These are phyloP conservation scores for Mycena metata DNA, from an alignment of 768 basidiomycete species.

Conservation along the genomic window DNA sequence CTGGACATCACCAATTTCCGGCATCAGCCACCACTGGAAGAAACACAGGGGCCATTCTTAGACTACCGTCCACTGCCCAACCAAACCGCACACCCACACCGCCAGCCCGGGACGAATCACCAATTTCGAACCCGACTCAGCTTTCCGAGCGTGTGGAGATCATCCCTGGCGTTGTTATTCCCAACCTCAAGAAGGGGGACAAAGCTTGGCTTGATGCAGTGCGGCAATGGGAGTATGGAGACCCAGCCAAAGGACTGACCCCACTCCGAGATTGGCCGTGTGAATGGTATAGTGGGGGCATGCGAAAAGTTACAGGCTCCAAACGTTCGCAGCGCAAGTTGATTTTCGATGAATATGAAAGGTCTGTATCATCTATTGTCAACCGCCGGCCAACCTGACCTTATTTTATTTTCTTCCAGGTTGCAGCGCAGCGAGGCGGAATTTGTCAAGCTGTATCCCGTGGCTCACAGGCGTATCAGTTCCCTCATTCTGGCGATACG, in stretches of 20 bases:
- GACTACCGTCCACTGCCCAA: background rate
- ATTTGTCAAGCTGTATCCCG: constrained; percentile 3
- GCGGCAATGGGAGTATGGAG: background rate
- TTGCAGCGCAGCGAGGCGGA: background rate
- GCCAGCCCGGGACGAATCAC: background rate
- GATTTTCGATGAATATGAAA: constrained; percentile 8
- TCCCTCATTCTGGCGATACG: constrained; percentile 1
- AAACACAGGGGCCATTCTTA: background rate
- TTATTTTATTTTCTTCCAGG: background rate
- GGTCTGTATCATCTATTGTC: background rate
- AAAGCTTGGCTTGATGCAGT: constrained; percentile 10
- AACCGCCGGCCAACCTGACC: background rate
- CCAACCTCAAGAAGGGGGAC: constrained; percentile 19
- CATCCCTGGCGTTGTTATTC: constrained; percentile 19
- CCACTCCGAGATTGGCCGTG: constrained; percentile 6
- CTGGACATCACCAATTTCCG: no score
- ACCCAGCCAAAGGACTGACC: background rate
- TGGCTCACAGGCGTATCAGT: background rate
- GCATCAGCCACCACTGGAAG: no score
- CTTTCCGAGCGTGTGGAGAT: background rate
- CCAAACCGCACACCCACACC: background rate
- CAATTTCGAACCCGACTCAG: background rate
- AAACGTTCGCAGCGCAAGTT: constrained; percentile 19
- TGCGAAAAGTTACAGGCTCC: constrained; percentile 9
- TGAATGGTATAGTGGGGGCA: constrained; percentile 12